These are phyloP conservation scores for Odonthalia washingtoniensis DNA, from an alignment of 31 red algal genomes.

Conservation along the genomic window DNA sequence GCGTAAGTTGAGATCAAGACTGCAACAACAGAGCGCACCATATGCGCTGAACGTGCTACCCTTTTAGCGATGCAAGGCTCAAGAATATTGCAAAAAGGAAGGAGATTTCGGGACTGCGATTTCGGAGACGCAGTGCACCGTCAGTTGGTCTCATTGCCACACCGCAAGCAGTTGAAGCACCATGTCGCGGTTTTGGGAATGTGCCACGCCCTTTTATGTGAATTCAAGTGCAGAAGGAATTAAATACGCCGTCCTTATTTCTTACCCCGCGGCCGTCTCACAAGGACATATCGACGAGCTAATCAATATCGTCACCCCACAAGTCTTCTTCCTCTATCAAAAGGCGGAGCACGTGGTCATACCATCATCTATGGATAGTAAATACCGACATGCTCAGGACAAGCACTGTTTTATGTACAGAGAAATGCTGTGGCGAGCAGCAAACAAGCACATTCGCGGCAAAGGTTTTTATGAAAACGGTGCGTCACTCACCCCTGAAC, in stretches of 20 bases:
- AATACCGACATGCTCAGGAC: no score
- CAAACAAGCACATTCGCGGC: not conserved
- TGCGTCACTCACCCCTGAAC: conserved; percentile 5
- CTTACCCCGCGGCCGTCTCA: not conserved
- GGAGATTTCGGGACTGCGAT: not conserved
- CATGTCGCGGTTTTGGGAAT: not conserved
- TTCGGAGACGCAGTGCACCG: not conserved
- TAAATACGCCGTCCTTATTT: no score
- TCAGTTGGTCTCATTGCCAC: not conserved
- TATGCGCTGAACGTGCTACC: not conserved
- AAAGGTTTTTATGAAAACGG: conserved; percentile 4
- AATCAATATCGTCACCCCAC: no score
- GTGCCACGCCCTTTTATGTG: not conserved
- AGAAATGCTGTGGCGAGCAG: not conserved
- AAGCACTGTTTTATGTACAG: not conserved
- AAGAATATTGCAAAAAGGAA: not conserved
- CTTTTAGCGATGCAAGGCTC: not conserved
- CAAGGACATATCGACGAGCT: not conserved
- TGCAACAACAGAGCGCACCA: not conserved
- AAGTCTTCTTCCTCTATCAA: not conserved
- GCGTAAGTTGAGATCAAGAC: conserved; percentile 11
- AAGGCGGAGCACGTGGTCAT: not conserved
- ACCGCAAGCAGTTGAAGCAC: not conserved
- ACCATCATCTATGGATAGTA: not conserved
- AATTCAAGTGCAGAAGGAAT: not conserved